Base-by-base conservation (phyloP, 495 filamentous ascomycete genomes). In the Aspergillus homomorphus region DNA sequence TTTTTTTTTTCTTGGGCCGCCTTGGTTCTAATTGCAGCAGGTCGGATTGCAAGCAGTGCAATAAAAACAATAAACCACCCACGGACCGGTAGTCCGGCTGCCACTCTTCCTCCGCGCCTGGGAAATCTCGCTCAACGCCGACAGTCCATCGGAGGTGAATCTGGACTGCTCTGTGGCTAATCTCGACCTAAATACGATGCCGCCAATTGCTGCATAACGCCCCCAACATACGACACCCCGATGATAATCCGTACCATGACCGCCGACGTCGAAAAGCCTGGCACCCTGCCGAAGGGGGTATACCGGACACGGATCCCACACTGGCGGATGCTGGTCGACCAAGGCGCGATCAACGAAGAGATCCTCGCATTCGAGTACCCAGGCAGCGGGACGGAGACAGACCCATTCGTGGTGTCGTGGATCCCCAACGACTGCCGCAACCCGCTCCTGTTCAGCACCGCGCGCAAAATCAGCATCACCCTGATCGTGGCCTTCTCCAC, bases 401-500 rank as follows among this genome's bases (percentile, higher is more conserved):
- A 51, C 14, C 48, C 48, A 1, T 51, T 30, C 14, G 48, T 30
- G 23, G 48, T 51, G 23, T 51, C 48, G 3, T 51, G 48, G 48
- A 51, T 51, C 15, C 48, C 48, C 16, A 28, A 51, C 12, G 48
- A 51, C 24, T 28, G 23, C 24, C 48, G 48, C 23, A 51, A 51
- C 24, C 48, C 48, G 15, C 4, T 51, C 23, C 48, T 51, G 0
- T 51, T 51, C 48, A 51, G 48, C 48, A 24, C 28, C 1, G 48
- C 23, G 15, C 23, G 24, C 3, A 51, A 51, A 15, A 24, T 51
- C 14, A 19, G 14, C 48, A 51, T 51, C 48, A 51, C 48, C 2
- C 48, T 51, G 24, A 30, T 51, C 23, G 48, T 51, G 19, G 48
- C 48, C 48, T 51, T 28, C 4, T 51, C 22, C 48, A 51, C 48